These are phyloP conservation scores for Lentinula detonsa DNA, from an alignment of 768 basidiomycete species.

Conservation along the genomic window DNA sequence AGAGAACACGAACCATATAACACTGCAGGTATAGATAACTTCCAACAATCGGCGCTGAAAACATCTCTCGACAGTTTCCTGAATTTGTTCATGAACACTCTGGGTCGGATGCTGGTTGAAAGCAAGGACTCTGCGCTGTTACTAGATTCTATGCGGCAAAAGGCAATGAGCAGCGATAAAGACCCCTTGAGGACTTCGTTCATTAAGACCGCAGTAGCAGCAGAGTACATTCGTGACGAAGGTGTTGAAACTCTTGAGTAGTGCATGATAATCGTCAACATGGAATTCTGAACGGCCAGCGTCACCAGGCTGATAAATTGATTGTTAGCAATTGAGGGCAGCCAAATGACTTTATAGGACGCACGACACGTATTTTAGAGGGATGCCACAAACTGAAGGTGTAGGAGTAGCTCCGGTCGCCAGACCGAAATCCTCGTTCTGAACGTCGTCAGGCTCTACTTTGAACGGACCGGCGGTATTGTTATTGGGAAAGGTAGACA, in stretches of 20 bases:
- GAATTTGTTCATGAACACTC: not conserved
- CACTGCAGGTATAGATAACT: slow-evolving; percentile 93
- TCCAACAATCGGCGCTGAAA: slow-evolving; percentile 93
- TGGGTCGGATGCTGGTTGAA: slow-evolving; percentile 8
- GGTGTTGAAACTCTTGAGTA: slow-evolving; percentile 84
- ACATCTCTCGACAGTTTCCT: slow-evolving; percentile 60
- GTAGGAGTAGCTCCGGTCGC: slow-evolving; percentile 24
- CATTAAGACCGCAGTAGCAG: slow-evolving; percentile 90
- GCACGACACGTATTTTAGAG: slow-evolving; percentile 78
- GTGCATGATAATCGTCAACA: slow-evolving; percentile 92
- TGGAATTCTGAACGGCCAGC: slow-evolving; percentile 90
- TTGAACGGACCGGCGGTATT: slow-evolving; percentile 11
- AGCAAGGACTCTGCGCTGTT: slow-evolving; percentile 4
- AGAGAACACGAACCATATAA: slow-evolving; percentile 58
- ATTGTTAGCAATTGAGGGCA: not conserved
- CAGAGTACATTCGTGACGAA: slow-evolving; percentile 75
- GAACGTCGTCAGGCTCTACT: slow-evolving; percentile 22
- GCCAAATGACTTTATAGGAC: slow-evolving; percentile 19
- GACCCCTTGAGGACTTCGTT: slow-evolving; percentile 91
- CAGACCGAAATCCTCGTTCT: slow-evolving; percentile 37
- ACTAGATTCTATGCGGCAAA: slow-evolving; percentile 44
- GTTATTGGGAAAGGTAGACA: slow-evolving; percentile 7
- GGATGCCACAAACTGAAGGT: slow-evolving; percentile 62
- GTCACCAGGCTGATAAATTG: slow-evolving; percentile 54
- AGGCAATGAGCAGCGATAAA: slow-evolving; percentile 86